These are phyloP conservation scores for Atractiella rhizophila DNA, from an alignment of 768 basidiomycete genomes.

Conservation along the genomic window DNA sequence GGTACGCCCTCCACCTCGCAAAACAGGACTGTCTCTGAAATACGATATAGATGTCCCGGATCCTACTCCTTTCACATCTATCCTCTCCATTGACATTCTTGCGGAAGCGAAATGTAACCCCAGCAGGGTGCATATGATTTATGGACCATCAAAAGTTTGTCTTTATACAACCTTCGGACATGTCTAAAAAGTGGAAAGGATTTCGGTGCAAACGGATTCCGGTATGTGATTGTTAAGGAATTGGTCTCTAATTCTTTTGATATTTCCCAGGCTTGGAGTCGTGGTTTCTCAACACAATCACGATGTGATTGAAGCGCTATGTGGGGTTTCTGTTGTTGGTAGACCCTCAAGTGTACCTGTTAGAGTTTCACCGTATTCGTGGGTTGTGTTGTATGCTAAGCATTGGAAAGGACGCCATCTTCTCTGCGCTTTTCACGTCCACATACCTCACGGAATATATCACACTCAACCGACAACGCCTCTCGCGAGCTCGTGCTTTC, in stretches of 20 bases:
- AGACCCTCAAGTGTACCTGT: slow-evolving; percentile 15
- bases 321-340: slow-evolving; percentile 13
- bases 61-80: slow-evolving; percentile 10
- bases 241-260: too few relatives aligned
- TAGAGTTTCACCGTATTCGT: neutral
- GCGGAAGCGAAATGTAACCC: slow-evolving; percentile 14
- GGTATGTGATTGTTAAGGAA: too few relatives aligned
- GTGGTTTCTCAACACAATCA: slow-evolving; percentile 17
- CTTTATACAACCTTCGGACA: slow-evolving; percentile 6
- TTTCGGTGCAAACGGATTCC: slow-evolving; percentile 16
- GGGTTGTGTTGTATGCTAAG: neutral
- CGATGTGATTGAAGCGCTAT: slow-evolving; percentile 12
- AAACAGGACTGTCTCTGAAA: neutral
- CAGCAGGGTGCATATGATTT: slow-evolving; percentile 8
- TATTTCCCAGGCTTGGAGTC: slow-evolving; percentile 12
- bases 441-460: slow-evolving; percentile 11
- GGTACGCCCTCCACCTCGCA: neutral
- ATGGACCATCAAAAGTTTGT: neutral
- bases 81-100: slow-evolving; percentile 14
- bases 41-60: neutral
- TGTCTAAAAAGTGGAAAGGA: too few relatives aligned
- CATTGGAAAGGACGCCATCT: slow-evolving; percentile 11
- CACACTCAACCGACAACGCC: slow-evolving; percentile 8
- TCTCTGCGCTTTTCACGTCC: slow-evolving; percentile 10
- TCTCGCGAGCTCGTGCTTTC: slow-evolving; percentile 7